These are phyloP conservation scores for Cyathus striatus DNA, from an alignment of 768 basidiomycete species.

Conservation along the genomic window DNA sequence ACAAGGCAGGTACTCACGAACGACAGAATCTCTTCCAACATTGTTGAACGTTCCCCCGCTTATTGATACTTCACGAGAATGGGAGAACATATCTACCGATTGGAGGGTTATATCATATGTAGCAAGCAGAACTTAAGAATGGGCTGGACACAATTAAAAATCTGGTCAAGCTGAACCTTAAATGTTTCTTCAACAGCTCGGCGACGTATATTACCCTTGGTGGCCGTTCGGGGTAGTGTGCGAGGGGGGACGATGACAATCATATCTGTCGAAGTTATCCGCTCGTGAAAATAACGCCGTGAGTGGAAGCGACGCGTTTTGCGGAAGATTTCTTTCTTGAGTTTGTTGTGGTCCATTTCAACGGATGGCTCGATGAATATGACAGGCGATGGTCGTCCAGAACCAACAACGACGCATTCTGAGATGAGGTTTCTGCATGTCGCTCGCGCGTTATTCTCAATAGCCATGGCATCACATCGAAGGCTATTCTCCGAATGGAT, in stretches of 20 bases:
- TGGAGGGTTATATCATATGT: too few species aligned
- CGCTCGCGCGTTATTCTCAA: slow-evolving; percentile 72
- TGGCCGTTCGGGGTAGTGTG: slow-evolving; percentile 72
- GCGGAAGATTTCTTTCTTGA: slow-evolving; percentile 69
- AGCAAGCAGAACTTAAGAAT: too few species aligned
- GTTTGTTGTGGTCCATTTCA: slow-evolving; percentile 47
- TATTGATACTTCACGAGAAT: too few species aligned
- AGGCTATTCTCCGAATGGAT: slow-evolving; percentile 78
- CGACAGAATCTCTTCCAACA: too few species aligned
- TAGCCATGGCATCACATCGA: slow-evolving; percentile 76
- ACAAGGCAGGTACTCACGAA: too few species aligned
- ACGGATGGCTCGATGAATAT: slow-evolving; percentile 66
- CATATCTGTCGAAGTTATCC: slow-evolving; percentile 59
- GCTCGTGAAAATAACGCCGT: slow-evolving; percentile 74
- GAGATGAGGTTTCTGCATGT: slow-evolving; percentile 62
- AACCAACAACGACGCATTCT: slow-evolving; percentile 75
- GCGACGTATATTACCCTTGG: slow-evolving; percentile 79
- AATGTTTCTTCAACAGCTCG: slow-evolving; percentile 63
- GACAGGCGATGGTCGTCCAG: slow-evolving; percentile 69
- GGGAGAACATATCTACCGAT: too few species aligned
- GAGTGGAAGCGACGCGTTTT: slow-evolving; percentile 71
- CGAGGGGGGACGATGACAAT: slow-evolving; percentile 60
- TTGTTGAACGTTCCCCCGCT: too few species aligned
- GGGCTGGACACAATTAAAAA: neutral
- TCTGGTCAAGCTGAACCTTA: slow-evolving; percentile 1